Base-by-base conservation (phyloP, 1,139 yeast species). In the Candida gigantensis region DNA sequence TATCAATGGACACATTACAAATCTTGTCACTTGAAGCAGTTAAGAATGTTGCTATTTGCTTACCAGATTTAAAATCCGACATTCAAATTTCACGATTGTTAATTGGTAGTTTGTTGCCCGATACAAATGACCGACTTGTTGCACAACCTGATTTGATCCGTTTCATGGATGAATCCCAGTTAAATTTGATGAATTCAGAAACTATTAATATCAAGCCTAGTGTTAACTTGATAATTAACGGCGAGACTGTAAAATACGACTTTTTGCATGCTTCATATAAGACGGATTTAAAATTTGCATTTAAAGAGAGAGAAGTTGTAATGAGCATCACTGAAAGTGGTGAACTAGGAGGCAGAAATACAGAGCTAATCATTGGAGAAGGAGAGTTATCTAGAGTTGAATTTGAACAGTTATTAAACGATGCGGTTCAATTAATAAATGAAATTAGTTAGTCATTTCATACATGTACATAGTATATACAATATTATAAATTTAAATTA, bases 311-410 rank as follows among this genome's bases (percentile, higher is more conserved):
- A 24, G 50, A 69, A 34, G 57, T 77, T 9, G 78, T 75, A 46
- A 59, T 73, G 37, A 65, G 70, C 39, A 51, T 68, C n/a, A 62
- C 74, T 12, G 83, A 79, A 45, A 81, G 83, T 2, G 84, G 84
- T 1, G 55, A 64, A 10, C 57, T 74, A 28, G 82, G 82, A 3
- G 84, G 84, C 0, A 57, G 77, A 27, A 57, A 64, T 34, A 44
- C 65, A 14, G 84, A 79, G 45, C 67, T 77, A 8, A 65, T 42
- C 4, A 25, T 45, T 28, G 47, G 47, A 10, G 44, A 42, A 12
- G 72, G 76, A 5, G 70, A 67, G 26, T 31, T 52, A 20, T 36
- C 46, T 0, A 53, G 50, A 8, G 58, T 55, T 1, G 51, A 50
- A 39, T 60, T 72, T 37, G 49, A 51, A 19, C 38, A 40, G 16